These are phyloP conservation scores for Schrenkiella parvula DNA, from an alignment of 345 rosid species.

Conservation along the genomic window DNA sequence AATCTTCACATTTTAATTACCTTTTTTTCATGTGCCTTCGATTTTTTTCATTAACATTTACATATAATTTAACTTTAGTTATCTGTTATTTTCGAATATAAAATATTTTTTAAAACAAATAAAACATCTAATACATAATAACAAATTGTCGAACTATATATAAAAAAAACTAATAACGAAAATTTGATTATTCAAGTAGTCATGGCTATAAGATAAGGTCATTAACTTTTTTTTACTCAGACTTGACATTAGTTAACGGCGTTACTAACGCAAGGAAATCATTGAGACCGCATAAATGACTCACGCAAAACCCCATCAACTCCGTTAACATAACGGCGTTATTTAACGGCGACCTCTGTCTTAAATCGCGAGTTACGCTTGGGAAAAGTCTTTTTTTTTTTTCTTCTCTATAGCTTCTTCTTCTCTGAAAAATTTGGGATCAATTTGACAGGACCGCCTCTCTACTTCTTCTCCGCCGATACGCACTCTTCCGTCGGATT, in stretches of 20 bases:
- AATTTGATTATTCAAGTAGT: too few species aligned
- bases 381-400: slow-evolving; percentile 14
- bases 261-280: background rate
- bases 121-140: too few species aligned
- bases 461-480: slow-evolving; percentile 40
- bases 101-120: too few species aligned
- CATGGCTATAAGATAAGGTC: too few species aligned
- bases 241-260: background rate
- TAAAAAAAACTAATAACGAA: too few species aligned
- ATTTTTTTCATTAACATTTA: background rate
- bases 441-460: slow-evolving; percentile 24
- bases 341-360: slow-evolving; percentile 39
- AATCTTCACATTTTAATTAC: too few species aligned
- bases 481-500: slow-evolving; percentile 20
- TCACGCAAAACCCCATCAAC: background rate
- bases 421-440: slow-evolving; percentile 32
- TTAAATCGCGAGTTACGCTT: slow-evolving; percentile 21
- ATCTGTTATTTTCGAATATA: too few species aligned
- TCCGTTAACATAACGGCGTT: slow-evolving; percentile 31
- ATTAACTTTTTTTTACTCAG: background rate
- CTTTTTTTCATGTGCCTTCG: too few species aligned
- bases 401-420: background rate
- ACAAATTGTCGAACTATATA: too few species aligned
- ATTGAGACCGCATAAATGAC: slow-evolving; percentile 42
- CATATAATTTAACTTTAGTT: too few species aligned